A percentile compares a stretch with the other conserved stretches of the same genome.
phyloP scores from a whole-genome alignment of 75 land plant genomes.

The Selaginella moellendorffii region DNA sequence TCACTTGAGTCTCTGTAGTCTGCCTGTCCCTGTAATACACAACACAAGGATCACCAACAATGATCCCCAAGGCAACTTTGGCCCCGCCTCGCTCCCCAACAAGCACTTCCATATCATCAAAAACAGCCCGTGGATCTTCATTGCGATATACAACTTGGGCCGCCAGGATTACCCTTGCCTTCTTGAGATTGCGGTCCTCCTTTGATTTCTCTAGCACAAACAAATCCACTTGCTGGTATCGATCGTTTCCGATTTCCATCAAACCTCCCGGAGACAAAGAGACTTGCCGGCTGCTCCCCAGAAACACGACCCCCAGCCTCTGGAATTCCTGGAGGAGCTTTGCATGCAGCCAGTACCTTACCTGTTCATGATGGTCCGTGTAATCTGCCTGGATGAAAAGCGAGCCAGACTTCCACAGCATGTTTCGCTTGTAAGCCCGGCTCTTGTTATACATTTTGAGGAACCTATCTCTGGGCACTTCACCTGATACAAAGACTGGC shows the following conservation, averaged over 20 bases:
- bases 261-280: not conserved
- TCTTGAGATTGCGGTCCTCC: not conserved
- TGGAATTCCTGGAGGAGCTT: not conserved
- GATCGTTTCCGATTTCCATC: not conserved
- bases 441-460: not conserved
- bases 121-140: not conserved
- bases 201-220: not conserved
- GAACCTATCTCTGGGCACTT: not conserved
- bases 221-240: not conserved
- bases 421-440: not conserved
- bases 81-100: not conserved
- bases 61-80: not conserved
- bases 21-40: not conserved
- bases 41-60: not conserved
- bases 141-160: not conserved
- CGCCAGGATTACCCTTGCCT: not conserved
- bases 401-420: not conserved
- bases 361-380: not conserved
- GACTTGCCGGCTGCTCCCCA: not conserved
- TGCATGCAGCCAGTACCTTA: not conserved
- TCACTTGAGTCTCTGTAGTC: not conserved
- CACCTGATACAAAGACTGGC: not conserved
- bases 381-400: not conserved
- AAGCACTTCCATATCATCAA: not conserved
- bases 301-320: not conserved